phyloP scores from a whole-genome alignment of 2,329 filamentous ascomycete species.

The Paecilomyces sp. region DNA sequence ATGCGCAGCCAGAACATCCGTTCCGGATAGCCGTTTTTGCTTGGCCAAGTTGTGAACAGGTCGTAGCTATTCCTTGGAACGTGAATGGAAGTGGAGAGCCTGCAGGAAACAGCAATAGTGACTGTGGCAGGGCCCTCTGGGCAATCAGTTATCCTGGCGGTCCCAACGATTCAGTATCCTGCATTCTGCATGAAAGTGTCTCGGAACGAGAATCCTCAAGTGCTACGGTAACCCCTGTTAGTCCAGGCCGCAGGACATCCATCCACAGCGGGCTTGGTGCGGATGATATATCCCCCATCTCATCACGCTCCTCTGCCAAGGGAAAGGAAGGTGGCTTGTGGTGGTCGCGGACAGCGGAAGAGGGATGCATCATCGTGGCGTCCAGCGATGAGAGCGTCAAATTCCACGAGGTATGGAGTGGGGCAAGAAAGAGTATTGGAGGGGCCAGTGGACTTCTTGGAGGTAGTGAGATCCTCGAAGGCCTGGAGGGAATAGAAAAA shows the following conservation, averaged over 20 bases:
- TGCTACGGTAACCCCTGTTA: constrained; percentile 5
- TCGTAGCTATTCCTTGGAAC: constrained; percentile 79
- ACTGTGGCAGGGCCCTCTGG: constrained; percentile 59
- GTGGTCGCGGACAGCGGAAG: constrained; percentile 52
- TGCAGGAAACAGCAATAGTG: constrained; percentile 16
- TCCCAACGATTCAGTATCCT: constrained; percentile 32
- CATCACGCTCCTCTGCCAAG: constrained; percentile 2
- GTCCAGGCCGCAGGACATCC: not conserved
- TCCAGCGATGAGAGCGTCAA: constrained; percentile 88
- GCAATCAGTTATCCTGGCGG: constrained; percentile 77
- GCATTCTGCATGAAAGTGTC: not conserved
- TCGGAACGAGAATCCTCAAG: constrained; percentile 6
- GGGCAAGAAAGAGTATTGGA: constrained; percentile 48
- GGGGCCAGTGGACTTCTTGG: constrained; percentile 59
- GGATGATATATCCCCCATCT: not conserved
- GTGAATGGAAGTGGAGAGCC: constrained; percentile 38
- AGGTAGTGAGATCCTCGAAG: constrained; percentile 79
- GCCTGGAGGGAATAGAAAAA: constrained; percentile 66
- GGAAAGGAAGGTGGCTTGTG: constrained; percentile 48
- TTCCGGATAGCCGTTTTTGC: constrained; percentile 87
- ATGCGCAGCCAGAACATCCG: constrained; percentile 81
- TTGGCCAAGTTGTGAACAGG: constrained; percentile 84
- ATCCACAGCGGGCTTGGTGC: not conserved
- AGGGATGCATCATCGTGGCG: constrained; percentile 84
- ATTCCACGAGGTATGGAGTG: constrained; percentile 92